These are phyloP conservation scores for Cladosporium sp. DNA, from an alignment of 2,329 filamentous ascomycete species.

Conservation along the genomic window DNA sequence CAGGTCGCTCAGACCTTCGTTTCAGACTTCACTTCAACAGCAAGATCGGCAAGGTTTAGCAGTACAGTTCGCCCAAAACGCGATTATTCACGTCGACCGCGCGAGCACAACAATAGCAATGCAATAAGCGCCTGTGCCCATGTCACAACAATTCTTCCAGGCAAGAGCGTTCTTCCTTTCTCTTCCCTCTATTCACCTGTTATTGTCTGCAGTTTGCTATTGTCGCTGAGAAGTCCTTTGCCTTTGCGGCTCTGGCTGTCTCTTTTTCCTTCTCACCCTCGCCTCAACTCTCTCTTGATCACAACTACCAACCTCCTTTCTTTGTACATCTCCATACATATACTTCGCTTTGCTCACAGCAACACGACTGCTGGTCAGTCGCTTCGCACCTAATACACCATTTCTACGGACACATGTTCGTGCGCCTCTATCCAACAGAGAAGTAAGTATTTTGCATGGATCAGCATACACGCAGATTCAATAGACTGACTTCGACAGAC, in stretches of 20 bases:
- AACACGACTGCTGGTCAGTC: constrained; percentile 25
- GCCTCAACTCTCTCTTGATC: constrained; percentile 15
- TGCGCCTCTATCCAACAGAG: constrained; percentile 32
- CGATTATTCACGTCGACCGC: constrained; percentile 22
- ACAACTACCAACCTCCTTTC: not conserved
- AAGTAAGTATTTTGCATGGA: constrained; percentile 21
- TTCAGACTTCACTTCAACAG: constrained; percentile 17
- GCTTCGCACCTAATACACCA: constrained; percentile 12
- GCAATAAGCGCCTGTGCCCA: constrained; percentile 12
- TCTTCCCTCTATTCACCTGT: constrained; percentile 19
- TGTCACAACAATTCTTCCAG: not conserved
- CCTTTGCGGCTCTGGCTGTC: constrained; percentile 25
- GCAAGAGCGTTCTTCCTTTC: not conserved
- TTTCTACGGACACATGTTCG: constrained; percentile 28
- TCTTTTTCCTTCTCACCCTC: constrained; percentile 16
- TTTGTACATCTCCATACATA: not conserved
- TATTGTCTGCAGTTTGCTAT: constrained; percentile 36
- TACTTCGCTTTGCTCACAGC: not conserved
- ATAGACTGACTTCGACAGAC: constrained; percentile 17
- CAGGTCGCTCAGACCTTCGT: constrained; percentile 9
- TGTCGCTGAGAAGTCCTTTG: constrained; percentile 30
- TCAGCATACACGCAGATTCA: not conserved
- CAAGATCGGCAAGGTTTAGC: constrained; percentile 8
- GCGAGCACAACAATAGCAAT: constrained; percentile 25
- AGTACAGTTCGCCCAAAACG: constrained; percentile 8